A percentile compares a stretch with the other conserved stretches of the same genome.
phyloP scores from a whole-genome alignment of 495 filamentous ascomycete species.

The Aspergillus cristatus region DNA sequence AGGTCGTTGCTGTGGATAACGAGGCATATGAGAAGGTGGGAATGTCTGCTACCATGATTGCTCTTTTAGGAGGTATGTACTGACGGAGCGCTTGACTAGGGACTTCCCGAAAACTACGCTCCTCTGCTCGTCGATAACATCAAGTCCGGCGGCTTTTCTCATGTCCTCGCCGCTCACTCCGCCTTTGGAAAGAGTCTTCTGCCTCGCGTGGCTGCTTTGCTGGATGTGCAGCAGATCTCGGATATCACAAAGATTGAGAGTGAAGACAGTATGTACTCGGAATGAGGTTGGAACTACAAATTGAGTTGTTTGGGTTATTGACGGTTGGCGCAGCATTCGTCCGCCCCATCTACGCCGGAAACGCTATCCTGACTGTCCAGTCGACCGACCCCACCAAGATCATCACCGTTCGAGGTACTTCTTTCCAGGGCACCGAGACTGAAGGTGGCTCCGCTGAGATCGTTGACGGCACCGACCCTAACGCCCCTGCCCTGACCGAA shows the following conservation, averaged over 20 bases:
- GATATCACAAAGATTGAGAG: constrained; percentile 81
- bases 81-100: too few relatives aligned
- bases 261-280: constrained; percentile 66
- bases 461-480: constrained; percentile 42
- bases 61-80: too few relatives aligned
- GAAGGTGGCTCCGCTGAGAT: constrained; percentile 43
- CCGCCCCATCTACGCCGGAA: constrained; percentile 94
- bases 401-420: constrained; percentile 85
- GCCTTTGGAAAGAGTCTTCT: constrained; percentile 95
- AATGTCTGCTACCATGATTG: constrained; percentile 1
- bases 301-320: constrained; percentile 5
- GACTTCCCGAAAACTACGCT: constrained; percentile 91
- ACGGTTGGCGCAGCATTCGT: constrained; percentile 57
- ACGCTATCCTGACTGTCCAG: constrained; percentile 95
- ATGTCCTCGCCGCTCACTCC: constrained; percentile 82
- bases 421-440: constrained; percentile 54
- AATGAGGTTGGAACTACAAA: neutral
- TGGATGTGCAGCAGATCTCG: constrained; percentile 87
- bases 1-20: constrained; percentile 83
- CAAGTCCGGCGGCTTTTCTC: constrained; percentile 85
- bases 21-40: constrained; percentile 81
- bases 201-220: constrained; percentile 88
- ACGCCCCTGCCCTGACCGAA: constrained; percentile 59
- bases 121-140: constrained; percentile 90
- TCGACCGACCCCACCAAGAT: constrained; percentile 79